Percentiles rank a stretch among this genome's conserved stretches.
These are phyloP conservation scores for Talaromyces sp. DNA, from an alignment of 2,329 filamentous ascomycete genomes.

Conservation along the genomic window DNA sequence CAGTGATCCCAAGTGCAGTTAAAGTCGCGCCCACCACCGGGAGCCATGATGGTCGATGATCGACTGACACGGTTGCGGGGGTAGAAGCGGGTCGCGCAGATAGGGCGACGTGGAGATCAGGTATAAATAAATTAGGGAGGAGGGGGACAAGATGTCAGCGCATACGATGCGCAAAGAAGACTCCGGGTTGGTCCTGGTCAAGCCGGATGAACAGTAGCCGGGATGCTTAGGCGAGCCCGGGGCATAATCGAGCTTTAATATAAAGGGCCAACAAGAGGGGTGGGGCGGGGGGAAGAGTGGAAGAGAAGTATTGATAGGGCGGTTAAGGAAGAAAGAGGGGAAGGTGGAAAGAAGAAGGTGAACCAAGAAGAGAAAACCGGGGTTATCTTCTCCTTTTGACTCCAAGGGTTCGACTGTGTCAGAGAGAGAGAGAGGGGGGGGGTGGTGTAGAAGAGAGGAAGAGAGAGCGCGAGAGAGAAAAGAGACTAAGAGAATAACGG, in stretches of 20 bases:
- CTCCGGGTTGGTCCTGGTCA: conserved; percentile 24
- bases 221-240: conserved; percentile 17
- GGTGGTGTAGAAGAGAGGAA: conserved; percentile 1
- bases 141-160: conserved; percentile 9
- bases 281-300: conserved; percentile 3
- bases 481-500: conserved; percentile 27
- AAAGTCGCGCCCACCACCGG: conserved; percentile 46
- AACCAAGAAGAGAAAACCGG: background rate
- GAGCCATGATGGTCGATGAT: conserved; percentile 37
- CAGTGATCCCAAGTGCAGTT: conserved; percentile 48
- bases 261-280: conserved; percentile 4
- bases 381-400: background rate
- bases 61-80: conserved; percentile 12
- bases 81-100: conserved; percentile 20
- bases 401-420: background rate
- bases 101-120: conserved; percentile 16
- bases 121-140: conserved; percentile 1
- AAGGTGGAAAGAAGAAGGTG: conserved; percentile 4
- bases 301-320: conserved; percentile 1
- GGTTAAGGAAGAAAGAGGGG: background rate
- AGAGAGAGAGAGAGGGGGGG: background rate
- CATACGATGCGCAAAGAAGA: conserved; percentile 17
- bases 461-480: conserved; percentile 13
- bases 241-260: conserved; percentile 24
- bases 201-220: conserved; percentile 20